Conservation (phyloP, 192 early-diverging fungal genomes). For the Coemansia sp. region DNA sequence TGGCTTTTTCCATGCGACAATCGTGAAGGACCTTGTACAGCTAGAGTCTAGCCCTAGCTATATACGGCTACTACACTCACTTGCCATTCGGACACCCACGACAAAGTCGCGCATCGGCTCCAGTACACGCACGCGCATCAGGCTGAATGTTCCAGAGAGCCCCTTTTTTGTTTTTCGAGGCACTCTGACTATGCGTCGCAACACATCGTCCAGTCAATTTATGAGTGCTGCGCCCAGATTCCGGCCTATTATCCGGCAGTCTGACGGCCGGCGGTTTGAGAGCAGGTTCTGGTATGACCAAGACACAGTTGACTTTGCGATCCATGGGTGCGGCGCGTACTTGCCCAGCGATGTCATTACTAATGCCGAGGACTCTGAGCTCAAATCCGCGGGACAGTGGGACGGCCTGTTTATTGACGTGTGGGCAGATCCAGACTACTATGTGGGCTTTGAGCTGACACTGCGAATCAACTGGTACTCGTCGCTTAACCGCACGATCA, state of each 20-base stretch:
- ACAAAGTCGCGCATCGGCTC: not conserved
- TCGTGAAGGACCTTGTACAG: not conserved
- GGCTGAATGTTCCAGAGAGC: conserved; percentile 47
- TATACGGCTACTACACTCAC: conserved; percentile 16
- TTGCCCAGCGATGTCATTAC: conserved; percentile 26
- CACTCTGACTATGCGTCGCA: conserved; percentile 22
- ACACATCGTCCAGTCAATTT: not conserved
- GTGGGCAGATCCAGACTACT: conserved; percentile 40
- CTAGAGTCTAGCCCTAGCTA: conserved; percentile 19
- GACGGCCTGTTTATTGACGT: conserved; percentile 48
- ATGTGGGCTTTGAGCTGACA: conserved; percentile 39
- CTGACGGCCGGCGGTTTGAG: conserved; percentile 49
- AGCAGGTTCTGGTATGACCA: conserved; percentile 54
- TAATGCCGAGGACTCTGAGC: not conserved
- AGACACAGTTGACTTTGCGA: conserved; percentile 36
- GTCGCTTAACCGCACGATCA: conserved; percentile 68
- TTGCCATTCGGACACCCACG: conserved; percentile 5
- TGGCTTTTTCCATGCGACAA: conserved; percentile 36
- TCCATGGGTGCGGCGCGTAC: conserved; percentile 59
- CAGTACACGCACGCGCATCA: conserved; percentile 40
- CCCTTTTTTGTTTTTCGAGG: conserved; percentile 53
- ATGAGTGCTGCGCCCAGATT: conserved; percentile 18
- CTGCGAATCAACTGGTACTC: conserved; percentile 71
- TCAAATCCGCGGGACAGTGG: conserved; percentile 27
- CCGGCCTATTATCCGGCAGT: conserved; percentile 42